Conservation (phyloP, 2,329 filamentous ascomycete species). For the Penicillium sp. region DNA sequence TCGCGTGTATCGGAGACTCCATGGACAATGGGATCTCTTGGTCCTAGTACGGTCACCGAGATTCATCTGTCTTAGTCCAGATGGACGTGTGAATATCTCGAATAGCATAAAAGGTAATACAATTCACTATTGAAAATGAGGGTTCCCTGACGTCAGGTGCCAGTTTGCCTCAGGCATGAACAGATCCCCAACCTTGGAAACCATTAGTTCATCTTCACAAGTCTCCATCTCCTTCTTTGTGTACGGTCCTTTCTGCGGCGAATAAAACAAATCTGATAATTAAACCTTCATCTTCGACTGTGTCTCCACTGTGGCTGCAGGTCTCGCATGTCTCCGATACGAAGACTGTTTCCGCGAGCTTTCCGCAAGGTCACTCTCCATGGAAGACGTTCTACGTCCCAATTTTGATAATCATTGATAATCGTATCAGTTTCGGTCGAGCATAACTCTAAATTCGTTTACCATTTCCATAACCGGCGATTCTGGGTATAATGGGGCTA, state of each 20-base stretch:
- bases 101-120: too few relatives aligned
- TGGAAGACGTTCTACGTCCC: background rate
- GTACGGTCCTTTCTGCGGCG: background rate
- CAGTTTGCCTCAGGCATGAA: slow-evolving; percentile 6
- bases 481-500: background rate
- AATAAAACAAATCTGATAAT: background rate
- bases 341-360: background rate
- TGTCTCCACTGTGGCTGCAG: background rate
- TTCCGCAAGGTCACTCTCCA: background rate
- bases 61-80: background rate
- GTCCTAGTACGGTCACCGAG: background rate
- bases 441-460: background rate
- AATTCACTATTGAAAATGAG: too few relatives aligned
- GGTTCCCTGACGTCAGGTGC: slow-evolving; percentile 20
- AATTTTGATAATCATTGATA: slow-evolving; percentile 1
- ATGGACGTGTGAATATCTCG: background rate
- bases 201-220: background rate
- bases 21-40: background rate
- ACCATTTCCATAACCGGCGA: background rate
- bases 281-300: background rate
- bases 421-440: background rate
- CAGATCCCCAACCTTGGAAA: background rate
- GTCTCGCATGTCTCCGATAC: background rate
- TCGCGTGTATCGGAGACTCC: background rate
- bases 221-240: background rate